Evolutionary conservation across 1,139 yeast species (phyloP), one percentile per base, ranked within the genome.

Genomic region (Debaryomycetaceae sp.): DNA sequence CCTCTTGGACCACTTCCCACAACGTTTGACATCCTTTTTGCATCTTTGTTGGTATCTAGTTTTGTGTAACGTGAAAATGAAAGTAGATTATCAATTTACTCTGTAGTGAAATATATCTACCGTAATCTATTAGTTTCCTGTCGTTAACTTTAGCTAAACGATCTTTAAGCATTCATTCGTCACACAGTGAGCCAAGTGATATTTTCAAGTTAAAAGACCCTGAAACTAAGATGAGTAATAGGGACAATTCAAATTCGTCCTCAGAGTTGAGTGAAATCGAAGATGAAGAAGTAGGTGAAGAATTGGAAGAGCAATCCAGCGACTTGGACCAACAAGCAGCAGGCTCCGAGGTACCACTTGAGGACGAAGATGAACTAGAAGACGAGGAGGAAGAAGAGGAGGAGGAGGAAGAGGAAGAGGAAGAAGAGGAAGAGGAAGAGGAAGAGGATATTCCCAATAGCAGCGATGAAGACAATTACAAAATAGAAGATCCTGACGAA

Each of bases 401-500:
- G 2, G 61, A 58, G 5, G 63, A 53, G 17, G 54, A 54, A 11
- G 66, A 51, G 13, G 56, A 45, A 1, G 57, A 55, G 2, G 62
- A 52, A 8, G 64, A 54, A 9, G 60, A 56, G 14, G 60, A 53
- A 6, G 63, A 54, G 27, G 65, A 54, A 7, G 60, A 56, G 1
- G 67, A 59, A 8, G 70, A 65, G 20, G 66, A 59, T 20, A 49
- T 52, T 5, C 58, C 57, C 24, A 51, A 55, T 24, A 44, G 55
- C 9, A 58, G 62, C 43, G 69, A 64, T 35, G 75, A 68, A 41
- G 72, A 66, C 33, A 62, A 61, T 40, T 68, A 61, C 44, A 59
- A 62, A 41, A 58, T 69, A 11, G 75, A 68, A 44, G 76, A 68
- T 41, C 70, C 70, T 6, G 76, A 71, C 45, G 73, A 66, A 30